Percentiles rank a stretch among this genome's conserved stretches.
These are phyloP conservation scores for Cyberlindnera mrakii DNA, from an alignment of 805 yeast species.

Conservation along the genomic window DNA sequence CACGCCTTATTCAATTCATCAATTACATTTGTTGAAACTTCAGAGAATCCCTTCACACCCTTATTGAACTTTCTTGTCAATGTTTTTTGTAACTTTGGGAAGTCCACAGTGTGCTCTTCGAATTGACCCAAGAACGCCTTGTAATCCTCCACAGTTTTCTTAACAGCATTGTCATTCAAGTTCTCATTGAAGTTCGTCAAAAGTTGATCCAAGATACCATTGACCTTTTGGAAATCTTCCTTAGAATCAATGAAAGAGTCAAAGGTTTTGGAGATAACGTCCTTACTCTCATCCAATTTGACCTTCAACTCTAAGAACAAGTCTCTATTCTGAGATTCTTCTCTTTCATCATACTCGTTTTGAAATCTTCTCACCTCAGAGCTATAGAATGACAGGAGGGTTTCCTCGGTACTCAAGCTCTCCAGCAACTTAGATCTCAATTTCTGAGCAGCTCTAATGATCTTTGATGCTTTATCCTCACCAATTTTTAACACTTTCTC, in stretches of 20 bases:
- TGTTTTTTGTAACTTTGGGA: neutral
- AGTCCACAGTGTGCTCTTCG: neutral
- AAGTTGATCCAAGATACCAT: constrained; percentile 42
- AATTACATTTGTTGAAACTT: constrained; percentile 2
- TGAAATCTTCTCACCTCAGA: constrained; percentile 9
- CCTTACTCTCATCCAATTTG: constrained; percentile 6
- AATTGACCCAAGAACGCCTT: constrained; percentile 7
- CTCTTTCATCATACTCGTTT: neutral
- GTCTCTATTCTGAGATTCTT: constrained; percentile 12
- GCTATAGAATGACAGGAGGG: constrained; percentile 3
- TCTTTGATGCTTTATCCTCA: constrained; percentile 12
- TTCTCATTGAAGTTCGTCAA: constrained; percentile 66
- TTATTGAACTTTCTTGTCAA: neutral
- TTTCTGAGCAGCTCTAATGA: constrained; percentile 18
- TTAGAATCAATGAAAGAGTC: constrained; percentile 18
- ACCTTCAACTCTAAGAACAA: constrained; percentile 2
- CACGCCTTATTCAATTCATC: constrained; percentile 7
- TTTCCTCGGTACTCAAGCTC: constrained; percentile 4
- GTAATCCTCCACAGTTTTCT: constrained; percentile 53
- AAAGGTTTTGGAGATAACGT: constrained; percentile 13
- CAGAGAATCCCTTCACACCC: neutral
- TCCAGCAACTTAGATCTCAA: constrained; percentile 16
- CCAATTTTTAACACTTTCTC: constrained; percentile 15
- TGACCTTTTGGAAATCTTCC: constrained; percentile 16
- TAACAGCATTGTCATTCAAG: constrained; percentile 83